phyloP scores from a whole-genome alignment of 257 asterid genomes.

The Vinca minor region DNA sequence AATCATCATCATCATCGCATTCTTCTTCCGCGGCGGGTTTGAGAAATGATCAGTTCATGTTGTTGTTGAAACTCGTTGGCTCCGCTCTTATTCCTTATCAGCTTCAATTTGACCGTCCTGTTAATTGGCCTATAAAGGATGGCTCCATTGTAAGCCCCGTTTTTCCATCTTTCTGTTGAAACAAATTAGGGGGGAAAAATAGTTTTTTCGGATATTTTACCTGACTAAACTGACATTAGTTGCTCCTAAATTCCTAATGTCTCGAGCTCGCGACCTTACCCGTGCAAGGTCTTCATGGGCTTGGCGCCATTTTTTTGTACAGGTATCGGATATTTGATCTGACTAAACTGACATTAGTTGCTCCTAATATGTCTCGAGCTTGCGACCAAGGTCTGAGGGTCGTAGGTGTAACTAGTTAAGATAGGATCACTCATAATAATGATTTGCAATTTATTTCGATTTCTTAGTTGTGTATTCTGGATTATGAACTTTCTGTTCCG shows the following conservation, averaged over 20 bases:
- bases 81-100: constrained; percentile 73
- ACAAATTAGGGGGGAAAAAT: neutral
- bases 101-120: constrained; percentile 44
- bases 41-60: constrained; percentile 54
- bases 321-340: too few relatives aligned
- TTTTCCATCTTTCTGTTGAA: neutral
- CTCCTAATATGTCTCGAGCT: too few relatives aligned
- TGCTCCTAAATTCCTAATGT: too few relatives aligned
- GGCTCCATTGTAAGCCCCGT: constrained; percentile 52
- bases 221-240: too few relatives aligned
- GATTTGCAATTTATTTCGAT: neutral
- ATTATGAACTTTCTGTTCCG: neutral
- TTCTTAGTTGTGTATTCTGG: neutral
- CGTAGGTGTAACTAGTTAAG: too few relatives aligned
- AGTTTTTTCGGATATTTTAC: neutral
- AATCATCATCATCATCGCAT: constrained; percentile 30
- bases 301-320: neutral
- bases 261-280: too few relatives aligned
- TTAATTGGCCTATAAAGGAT: constrained; percentile 44
- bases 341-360: too few relatives aligned
- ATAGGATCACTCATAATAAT: neutral
- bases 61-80: constrained; percentile 70
- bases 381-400: too few relatives aligned
- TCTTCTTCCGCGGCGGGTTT: constrained; percentile 16
- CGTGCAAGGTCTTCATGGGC: too few relatives aligned